Evolutionary conservation across 2,329 filamentous ascomycete species (phyloP), one percentile per base, ranked within the genome.

Genomic region (Fusarium newnesense): DNA sequence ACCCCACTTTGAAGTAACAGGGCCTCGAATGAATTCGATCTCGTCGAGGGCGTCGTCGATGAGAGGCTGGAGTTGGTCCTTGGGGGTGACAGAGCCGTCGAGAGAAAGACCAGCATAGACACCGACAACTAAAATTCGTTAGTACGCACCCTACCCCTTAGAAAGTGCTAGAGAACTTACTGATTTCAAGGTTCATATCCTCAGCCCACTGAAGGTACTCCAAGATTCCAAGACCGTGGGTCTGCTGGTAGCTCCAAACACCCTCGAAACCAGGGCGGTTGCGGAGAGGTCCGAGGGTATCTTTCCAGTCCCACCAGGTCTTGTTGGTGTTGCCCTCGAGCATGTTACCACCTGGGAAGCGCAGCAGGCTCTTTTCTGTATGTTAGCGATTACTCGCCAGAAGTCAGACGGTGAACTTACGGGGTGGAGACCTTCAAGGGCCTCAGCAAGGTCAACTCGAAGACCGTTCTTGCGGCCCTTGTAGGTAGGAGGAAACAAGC

Each of bases 291-390:
- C 88, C 88, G 36, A 90, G 81, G 0, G 86, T 87, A 60, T 88
- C 80, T 72, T 87, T 86, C 86, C 86, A 88, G 74, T 87, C 82
- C 86, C 86, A 88, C 75, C 79, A 84, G 7, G 80, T 83, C 46
- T 75, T 76, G 69, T 84, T 83, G 30, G 80, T 83, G 52, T 80
- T 76, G 1, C 86, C 86, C 75, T 87, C 86, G 4, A 92, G 80
- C 82, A 90, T 91, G 77, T 91, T 91, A 13, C 90, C 91, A 10
- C 91, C 91, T 0, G 91, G 91, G 65, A 92, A 88, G 21, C 91
- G 86, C 49, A 93, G 84, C 73, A 92, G 87, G n/a, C 85, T 85
- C 80, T 82, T 34, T 52, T 4, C 7, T 24, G 2, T 2, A 12
- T 43, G 28, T 53, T 11, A 43, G 36, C 30, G 9, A 18, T 3